phyloP scores from a whole-genome alignment of 495 filamentous ascomycete genomes.

The Podospora pseudocomata region DNA sequence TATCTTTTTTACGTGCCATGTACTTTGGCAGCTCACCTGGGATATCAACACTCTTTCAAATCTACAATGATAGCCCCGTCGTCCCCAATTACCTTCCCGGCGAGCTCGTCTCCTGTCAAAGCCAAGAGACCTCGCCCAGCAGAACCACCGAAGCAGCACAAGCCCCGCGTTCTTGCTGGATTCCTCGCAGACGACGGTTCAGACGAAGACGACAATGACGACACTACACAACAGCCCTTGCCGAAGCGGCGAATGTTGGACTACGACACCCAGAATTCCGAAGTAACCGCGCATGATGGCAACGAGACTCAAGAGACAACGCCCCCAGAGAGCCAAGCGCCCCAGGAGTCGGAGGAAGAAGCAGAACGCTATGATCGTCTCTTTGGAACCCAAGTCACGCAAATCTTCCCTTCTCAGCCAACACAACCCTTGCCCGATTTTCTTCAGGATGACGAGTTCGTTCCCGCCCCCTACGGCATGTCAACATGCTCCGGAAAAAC shows the following conservation, averaged over 20 bases:
- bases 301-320: conserved; percentile 12
- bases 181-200: conserved; percentile 49
- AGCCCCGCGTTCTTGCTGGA: conserved; percentile 36
- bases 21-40: background rate
- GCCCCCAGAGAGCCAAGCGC: conserved; percentile 20
- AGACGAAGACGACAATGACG: conserved; percentile 28
- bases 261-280: conserved; percentile 10
- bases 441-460: conserved; percentile 6
- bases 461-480: conserved; percentile 42
- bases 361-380: conserved; percentile 29
- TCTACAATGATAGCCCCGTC: conserved; percentile 47
- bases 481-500: conserved; percentile 65
- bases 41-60: background rate
- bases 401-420: background rate
- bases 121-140: conserved; percentile 39
- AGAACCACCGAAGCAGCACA: conserved; percentile 18
- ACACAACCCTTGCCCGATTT: conserved; percentile 6
- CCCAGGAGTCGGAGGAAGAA: conserved; percentile 24
- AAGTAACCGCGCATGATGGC: background rate
- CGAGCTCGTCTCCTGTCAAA: conserved; percentile 48
- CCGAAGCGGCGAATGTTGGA: conserved; percentile 39
- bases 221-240: conserved; percentile 28
- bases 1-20: background rate
- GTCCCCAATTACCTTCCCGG: conserved; percentile 56
- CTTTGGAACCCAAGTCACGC: conserved; percentile 19